phyloP scores from a whole-genome alignment of 192 early-diverging fungal species.

The Coemansia sp. region DNA sequence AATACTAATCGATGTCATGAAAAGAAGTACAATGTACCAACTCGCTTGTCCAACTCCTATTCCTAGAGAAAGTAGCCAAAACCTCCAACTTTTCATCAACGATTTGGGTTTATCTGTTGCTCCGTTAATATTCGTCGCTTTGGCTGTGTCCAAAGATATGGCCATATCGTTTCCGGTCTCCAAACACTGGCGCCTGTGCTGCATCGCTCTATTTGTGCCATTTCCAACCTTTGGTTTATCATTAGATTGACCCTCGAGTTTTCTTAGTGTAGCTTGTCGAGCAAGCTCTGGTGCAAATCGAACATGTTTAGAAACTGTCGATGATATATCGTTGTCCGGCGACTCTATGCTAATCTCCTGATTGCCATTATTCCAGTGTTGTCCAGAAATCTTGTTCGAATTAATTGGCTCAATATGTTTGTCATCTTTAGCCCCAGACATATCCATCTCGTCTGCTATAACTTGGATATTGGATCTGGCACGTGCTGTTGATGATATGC shows the following conservation, averaged over 20 bases:
- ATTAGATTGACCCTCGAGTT: conserved; percentile 22
- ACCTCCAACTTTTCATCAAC: conserved; percentile 27
- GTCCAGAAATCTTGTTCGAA: too few relatives aligned
- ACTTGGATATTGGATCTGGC: conserved; percentile 2
- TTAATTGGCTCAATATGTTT: not conserved
- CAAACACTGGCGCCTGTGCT: not conserved
- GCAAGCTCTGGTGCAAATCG: conserved; percentile 21
- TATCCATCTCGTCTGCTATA: not conserved
- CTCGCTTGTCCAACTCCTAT: conserved; percentile 40
- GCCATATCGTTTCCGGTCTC: too few relatives aligned
- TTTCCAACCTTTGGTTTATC: not conserved
- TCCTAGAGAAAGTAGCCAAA: conserved; percentile 45
- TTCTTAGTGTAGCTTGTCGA: conserved; percentile 18
- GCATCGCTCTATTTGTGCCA: too few relatives aligned
- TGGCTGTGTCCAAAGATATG: not conserved
- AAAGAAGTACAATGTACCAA: conserved; percentile 46
- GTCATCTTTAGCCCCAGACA: not conserved
- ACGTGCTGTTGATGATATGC: conserved; percentile 1
- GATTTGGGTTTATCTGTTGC: not conserved
- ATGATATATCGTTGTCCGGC: not conserved
- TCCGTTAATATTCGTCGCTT: not conserved
- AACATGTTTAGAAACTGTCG: conserved; percentile 19
- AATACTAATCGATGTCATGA: conserved; percentile 46
- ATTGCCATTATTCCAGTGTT: not conserved
- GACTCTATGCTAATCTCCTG: not conserved